Evolutionary conservation across 257 asterid species (phyloP), one percentile per base, ranked within the genome.

Genomic region (Solanum pimpinellifolium): DNA sequence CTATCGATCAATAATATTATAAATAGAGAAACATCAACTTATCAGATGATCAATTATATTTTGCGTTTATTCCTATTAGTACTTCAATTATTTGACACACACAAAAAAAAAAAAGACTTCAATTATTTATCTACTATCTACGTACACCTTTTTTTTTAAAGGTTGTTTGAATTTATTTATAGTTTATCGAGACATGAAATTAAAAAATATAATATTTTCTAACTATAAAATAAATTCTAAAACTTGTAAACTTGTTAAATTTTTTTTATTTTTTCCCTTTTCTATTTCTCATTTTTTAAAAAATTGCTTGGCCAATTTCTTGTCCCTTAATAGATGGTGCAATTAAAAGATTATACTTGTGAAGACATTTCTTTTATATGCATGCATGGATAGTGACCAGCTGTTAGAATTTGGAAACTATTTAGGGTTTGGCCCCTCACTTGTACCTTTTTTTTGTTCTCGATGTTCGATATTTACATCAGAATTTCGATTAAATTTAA

Each of bases 301-400:
- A 41, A 41, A 41, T 42, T 77, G 84, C 4, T 78, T 77, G 27
- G 46, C 41, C 27, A 14, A 46, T 46, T 44, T 44, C 35, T 29
- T 80, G 13, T 18, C 60, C 10, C 85, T 46, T 27, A 80, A 46
- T 46, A 80, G 68, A 80, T 47, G 85, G 66, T 80, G 68, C 85
- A 47, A 80, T 47, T 23, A 80, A 80, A 80, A 47, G 44, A 29
- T 80, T 80, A 20, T 80, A 80, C 66, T 47, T 80, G 85, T 80
- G 3, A 47, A 16, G 85, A 46, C 85, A 46, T 80, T 47, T 27
- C 44, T 27, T 47, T 80, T 80, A 47, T 47, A 80, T 80, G 42
- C 68, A 80, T 47, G 68, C 85, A 47, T 80, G 68, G 42, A 80
- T 80, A 46, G 9, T 80, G 84, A 44, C 41, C 62, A 25, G 37